Percentiles rank a stretch among this genome's conserved stretches.
These are phyloP conservation scores for Juglanconis sp. DNA, from an alignment of 2,329 filamentous ascomycete species.

Conservation along the genomic window DNA sequence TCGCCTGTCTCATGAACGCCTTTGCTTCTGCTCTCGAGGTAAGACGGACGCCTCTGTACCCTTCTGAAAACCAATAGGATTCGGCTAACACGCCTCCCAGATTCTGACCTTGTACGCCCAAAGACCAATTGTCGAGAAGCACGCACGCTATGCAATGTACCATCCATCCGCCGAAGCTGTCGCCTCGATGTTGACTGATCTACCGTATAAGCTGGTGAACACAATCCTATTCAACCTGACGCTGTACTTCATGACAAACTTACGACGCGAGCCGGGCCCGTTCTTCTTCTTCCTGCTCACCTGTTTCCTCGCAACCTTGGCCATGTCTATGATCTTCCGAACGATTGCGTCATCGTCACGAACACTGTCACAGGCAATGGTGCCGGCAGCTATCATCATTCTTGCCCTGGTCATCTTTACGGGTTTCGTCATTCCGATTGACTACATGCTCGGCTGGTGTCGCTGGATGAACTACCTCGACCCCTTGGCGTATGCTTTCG, in stretches of 20 bases:
- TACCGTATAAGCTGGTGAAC: conserved; percentile 80
- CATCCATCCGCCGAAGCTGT: conserved; percentile 88
- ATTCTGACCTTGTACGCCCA: conserved; percentile 85
- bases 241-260: conserved; percentile 83
- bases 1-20: conserved; percentile 82
- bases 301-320: conserved; percentile 67
- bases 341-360: conserved; percentile 74
- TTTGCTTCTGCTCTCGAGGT: conserved; percentile 76
- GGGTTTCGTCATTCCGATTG: conserved; percentile 63
- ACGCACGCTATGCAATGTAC: conserved; percentile 80
- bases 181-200: conserved; percentile 79
- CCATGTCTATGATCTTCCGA: conserved; percentile 85
- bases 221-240: conserved; percentile 73
- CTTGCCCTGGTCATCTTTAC: conserved; percentile 67
- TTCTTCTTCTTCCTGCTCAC: conserved; percentile 88
- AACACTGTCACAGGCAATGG: conserved; percentile 63
- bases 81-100: conserved; percentile 30
- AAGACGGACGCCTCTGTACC: conserved; percentile 19
- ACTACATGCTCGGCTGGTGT: conserved; percentile 76
- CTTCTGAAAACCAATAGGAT: background rate
- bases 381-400: conserved; percentile 59
- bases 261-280: conserved; percentile 67
- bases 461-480: conserved; percentile 82
- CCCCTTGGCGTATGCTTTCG: conserved; percentile 76
- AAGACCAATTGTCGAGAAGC: conserved; percentile 89